These are phyloP conservation scores for Oryza meridionalis DNA, from an alignment of 176 grass and related monocot genomes.

Conservation along the genomic window DNA sequence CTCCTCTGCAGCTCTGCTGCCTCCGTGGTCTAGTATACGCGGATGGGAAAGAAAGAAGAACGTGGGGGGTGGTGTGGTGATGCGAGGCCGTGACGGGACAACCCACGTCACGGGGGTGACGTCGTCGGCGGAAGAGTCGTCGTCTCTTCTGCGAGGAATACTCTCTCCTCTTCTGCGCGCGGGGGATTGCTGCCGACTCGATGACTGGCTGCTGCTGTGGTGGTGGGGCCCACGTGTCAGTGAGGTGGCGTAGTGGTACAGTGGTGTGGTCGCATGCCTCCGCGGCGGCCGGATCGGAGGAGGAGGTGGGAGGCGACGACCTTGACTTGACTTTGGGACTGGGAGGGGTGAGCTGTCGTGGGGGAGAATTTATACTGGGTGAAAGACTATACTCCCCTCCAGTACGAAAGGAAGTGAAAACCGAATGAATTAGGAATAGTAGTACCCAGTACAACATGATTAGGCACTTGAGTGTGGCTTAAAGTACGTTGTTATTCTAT, in stretches of 20 bases:
- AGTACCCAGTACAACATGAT: too few relatives aligned
- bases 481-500: too few relatives aligned
- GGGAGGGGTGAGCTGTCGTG: not conserved
- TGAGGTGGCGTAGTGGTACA: not conserved
- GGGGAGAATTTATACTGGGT: too few relatives aligned
- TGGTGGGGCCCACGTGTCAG: not conserved
- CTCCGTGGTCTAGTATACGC: not conserved
- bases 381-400: too few relatives aligned
- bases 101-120: constrained; percentile 41
- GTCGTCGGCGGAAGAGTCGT: not conserved
- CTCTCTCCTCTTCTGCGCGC: not conserved
- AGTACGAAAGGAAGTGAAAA: not conserved
- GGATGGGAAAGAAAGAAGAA: not conserved
- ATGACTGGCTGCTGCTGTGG: not conserved
- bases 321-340: not conserved
- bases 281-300: not conserved
- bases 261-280: not conserved
- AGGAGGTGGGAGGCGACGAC: not conserved
- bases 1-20: not conserved
- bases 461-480: too few relatives aligned
- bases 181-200: not conserved
- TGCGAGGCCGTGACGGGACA: constrained; percentile 23
- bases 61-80: constrained; percentile 25
- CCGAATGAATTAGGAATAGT: too few relatives aligned
- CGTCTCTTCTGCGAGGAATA: not conserved